Evolutionary conservation across 1,284 basidiomycete genomes (phyloP).

Genomic region (Fomitopsis schrenkii): DNA sequence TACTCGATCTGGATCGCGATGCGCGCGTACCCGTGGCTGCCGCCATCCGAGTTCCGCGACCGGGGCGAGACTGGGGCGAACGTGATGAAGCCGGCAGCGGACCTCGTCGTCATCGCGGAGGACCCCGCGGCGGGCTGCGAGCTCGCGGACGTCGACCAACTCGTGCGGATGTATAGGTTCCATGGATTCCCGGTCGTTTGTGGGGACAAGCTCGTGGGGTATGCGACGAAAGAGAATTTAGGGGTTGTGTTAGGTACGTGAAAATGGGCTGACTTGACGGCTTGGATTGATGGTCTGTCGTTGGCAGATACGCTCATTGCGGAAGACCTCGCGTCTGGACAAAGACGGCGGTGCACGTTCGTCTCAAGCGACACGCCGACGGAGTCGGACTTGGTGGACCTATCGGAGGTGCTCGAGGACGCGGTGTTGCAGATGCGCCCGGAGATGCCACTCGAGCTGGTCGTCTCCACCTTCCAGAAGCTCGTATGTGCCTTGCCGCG

Average conservation of each 20-base stretch:
- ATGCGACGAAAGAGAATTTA: slow-evolving; percentile 53
- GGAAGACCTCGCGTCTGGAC: slow-evolving; percentile 26
- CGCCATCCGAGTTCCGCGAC: slow-evolving; percentile 66
- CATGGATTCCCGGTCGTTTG: slow-evolving; percentile 63
- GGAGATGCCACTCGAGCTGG: slow-evolving; percentile 64
- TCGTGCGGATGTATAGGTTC: slow-evolving; percentile 42
- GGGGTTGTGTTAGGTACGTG: slow-evolving; percentile 44
- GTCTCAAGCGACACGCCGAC: slow-evolving; percentile 15
- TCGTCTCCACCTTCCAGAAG: slow-evolving; percentile 72
- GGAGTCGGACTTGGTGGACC: slow-evolving; percentile 34
- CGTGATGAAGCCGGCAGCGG: slow-evolving; percentile 54
- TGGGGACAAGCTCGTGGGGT: slow-evolving; percentile 50
- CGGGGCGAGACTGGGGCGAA: slow-evolving; percentile 57
- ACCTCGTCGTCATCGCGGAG: slow-evolving; percentile 47
- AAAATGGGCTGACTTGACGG: background rate
- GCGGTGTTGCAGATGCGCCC: slow-evolving; percentile 59
- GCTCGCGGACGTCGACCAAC: slow-evolving; percentile 46
- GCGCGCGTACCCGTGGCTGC: slow-evolving; percentile 70
- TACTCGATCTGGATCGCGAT: slow-evolving; percentile 73
- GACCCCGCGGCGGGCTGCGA: slow-evolving; percentile 37
- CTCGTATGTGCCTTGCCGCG: slow-evolving; percentile 38
- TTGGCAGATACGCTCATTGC: slow-evolving; percentile 27
- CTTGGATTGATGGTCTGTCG: background rate
- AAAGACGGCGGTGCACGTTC: slow-evolving; percentile 38
- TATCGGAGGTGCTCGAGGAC: slow-evolving; percentile 51